A percentile compares a stretch with the other conserved stretches of the same genome.
Evolutionary conservation across 1,139 yeast species (phyloP).

Genomic region (Scheffersomyces segobiensis): DNA sequence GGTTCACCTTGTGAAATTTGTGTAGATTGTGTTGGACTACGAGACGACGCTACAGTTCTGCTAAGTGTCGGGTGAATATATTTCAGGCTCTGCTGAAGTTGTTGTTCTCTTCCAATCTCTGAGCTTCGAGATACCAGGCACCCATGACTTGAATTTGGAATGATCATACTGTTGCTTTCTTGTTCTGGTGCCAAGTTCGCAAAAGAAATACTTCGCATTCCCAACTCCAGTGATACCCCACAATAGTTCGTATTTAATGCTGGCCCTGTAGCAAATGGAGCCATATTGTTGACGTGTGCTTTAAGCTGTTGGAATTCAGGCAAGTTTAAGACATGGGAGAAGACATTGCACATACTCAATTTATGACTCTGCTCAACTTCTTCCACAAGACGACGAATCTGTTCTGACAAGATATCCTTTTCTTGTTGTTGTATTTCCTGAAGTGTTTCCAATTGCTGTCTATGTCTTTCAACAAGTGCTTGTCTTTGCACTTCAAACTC

Average conservation of each 20-base stretch:
- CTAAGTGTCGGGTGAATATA: no score
- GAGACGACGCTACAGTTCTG: no score
- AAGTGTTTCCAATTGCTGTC: not conserved
- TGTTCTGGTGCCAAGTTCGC: not conserved
- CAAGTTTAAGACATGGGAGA: conserved; percentile 6
- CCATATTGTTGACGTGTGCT: conserved; percentile 4
- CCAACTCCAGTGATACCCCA: not conserved
- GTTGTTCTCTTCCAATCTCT: not conserved
- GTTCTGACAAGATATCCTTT: not conserved
- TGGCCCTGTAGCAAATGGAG: not conserved
- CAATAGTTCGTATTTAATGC: not conserved
- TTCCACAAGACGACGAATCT: not conserved
- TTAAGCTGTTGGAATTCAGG: conserved; percentile 6
- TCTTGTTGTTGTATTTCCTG: not conserved
- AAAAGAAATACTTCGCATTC: no score
- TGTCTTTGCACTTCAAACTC: not conserved
- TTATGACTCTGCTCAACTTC: conserved; percentile 3
- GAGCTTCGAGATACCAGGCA: not conserved
- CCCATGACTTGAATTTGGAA: not conserved
- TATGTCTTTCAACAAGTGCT: conserved; percentile 5
- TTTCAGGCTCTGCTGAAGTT: not conserved
- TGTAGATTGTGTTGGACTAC: no score
- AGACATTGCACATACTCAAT: conserved; percentile 12
- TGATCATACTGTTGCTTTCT: not conserved
- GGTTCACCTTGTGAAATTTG: not conserved